phyloP scores from a whole-genome alignment of 1,284 basidiomycete genomes.

The Cerrena zonata region DNA sequence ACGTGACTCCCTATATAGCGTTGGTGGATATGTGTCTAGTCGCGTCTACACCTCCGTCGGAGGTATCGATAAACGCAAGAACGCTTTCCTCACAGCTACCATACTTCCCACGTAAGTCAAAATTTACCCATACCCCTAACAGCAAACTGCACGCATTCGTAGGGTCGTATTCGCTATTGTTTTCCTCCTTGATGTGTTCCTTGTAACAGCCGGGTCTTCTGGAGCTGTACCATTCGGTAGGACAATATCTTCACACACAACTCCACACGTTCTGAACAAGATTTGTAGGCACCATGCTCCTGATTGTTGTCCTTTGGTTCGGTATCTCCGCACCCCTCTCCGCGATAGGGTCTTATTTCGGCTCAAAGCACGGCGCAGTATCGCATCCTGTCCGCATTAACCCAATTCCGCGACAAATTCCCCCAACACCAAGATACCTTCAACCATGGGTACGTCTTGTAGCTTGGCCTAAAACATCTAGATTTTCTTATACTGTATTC shows the following conservation, averaged over 20 bases:
- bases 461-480: not conserved
- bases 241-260: slow-evolving; percentile 13
- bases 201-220: slow-evolving; percentile 81
- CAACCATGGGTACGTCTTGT: slow-evolving; percentile 57
- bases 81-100: slow-evolving; percentile 83
- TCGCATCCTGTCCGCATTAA: slow-evolving; percentile 83
- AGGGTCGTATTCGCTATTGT: slow-evolving; percentile 78
- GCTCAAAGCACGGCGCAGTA: slow-evolving; percentile 80
- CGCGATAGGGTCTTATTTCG: slow-evolving; percentile 70
- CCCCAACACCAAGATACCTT: slow-evolving; percentile 79
- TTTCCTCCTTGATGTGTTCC: slow-evolving; percentile 82
- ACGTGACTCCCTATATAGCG: slow-evolving; percentile 34
- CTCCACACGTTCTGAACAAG: slow-evolving; percentile 5
- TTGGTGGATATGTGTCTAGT: slow-evolving; percentile 87
- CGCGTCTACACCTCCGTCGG: slow-evolving; percentile 81
- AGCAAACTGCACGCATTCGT: too few species aligned
- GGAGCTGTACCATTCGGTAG: slow-evolving; percentile 92
- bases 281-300: slow-evolving; percentile 71
- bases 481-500: slow-evolving; percentile 8
- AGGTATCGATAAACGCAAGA: slow-evolving; percentile 76
- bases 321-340: slow-evolving; percentile 87
- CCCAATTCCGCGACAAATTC: slow-evolving; percentile 88
- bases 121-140: slow-evolving; percentile 6
- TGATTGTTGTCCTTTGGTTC: slow-evolving; percentile 92
- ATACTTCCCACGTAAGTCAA: slow-evolving; percentile 74